Evolutionary conservation across 2,329 filamentous ascomycete genomes (phyloP).

Genomic region (Penicillium sp.): DNA sequence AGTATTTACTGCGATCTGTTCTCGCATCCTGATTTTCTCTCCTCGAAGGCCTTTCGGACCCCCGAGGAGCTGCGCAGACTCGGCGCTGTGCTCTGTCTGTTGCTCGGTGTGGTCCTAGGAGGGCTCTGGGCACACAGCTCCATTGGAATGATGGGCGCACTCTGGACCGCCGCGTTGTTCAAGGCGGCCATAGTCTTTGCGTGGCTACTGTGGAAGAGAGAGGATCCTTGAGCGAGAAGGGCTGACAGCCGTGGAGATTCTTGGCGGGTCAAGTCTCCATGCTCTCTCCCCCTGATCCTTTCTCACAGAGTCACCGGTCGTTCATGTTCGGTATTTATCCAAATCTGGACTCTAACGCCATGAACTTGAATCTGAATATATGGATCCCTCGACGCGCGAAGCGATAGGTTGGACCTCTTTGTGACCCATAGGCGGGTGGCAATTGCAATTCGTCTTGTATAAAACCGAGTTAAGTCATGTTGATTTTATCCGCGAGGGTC

Average conservation of each 20-base stretch:
- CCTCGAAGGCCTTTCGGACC: conserved; percentile 35
- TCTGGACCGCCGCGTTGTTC: conserved; percentile 56
- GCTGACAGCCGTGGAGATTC: too few species aligned
- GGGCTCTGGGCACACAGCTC: conserved; percentile 50
- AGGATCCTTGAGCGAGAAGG: conserved; percentile 14
- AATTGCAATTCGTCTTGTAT: too few species aligned
- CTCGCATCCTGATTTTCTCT: conserved; percentile 54
- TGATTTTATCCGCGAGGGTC: too few species aligned
- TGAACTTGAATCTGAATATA: too few species aligned
- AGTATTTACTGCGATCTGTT: conserved; percentile 78
- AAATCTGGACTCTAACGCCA: too few species aligned
- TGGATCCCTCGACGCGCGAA: too few species aligned
- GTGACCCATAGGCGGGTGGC: too few species aligned
- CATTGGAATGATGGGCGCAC: conserved; percentile 47
- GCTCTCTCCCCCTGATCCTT: too few species aligned
- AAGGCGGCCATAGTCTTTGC: conserved; percentile 53
- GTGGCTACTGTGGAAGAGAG: conserved; percentile 58
- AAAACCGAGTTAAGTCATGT: too few species aligned
- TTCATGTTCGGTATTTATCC: too few species aligned
- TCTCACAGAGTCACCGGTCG: too few species aligned
- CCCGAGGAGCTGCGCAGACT: conserved; percentile 50
- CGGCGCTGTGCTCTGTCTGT: conserved; percentile 47
- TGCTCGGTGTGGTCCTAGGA: conserved; percentile 50
- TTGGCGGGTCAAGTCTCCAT: neutral
- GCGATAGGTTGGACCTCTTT: too few species aligned